Percentiles rank a stretch among this genome's conserved stretches.
Evolutionary conservation across 495 filamentous ascomycete genomes (phyloP).

Genomic region (Pseudevernia furfuracea): DNA sequence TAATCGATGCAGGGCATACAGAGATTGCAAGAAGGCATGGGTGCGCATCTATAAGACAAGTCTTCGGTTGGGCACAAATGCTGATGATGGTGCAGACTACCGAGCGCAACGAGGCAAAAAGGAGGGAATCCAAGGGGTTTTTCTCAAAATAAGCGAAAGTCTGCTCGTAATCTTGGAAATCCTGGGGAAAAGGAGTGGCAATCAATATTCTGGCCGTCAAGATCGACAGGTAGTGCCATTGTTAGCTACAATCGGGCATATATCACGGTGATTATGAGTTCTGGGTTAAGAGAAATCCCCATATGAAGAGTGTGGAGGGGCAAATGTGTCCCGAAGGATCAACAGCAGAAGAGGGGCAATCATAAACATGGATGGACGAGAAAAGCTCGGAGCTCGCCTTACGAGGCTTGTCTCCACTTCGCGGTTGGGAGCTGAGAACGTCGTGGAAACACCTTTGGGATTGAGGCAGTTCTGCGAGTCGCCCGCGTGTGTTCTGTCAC

Average conservation of each 20-base stretch:
- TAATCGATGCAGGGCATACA: conserved; percentile 60
- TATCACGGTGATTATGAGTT: conserved; percentile 1
- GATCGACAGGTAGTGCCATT: conserved; percentile 7
- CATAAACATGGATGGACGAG: not conserved
- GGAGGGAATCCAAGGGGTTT: conserved; percentile 22
- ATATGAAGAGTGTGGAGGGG: not conserved
- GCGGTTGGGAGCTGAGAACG: not conserved
- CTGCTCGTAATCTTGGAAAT: not conserved
- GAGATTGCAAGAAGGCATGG: conserved; percentile 92
- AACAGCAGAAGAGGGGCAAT: not conserved
- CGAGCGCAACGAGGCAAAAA: conserved; percentile 45
- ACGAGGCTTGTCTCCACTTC: not conserved
- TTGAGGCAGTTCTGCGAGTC: not conserved
- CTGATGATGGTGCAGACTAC: conserved; percentile 35
- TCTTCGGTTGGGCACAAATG: conserved; percentile 1
- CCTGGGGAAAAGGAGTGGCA: not conserved
- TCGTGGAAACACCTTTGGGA: not conserved
- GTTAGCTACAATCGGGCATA: conserved; percentile 11
- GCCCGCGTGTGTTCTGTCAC: not conserved
- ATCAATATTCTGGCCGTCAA: not conserved
- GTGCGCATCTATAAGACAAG: conserved; percentile 36
- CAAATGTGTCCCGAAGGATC: not conserved
- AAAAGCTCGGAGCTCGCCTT: not conserved
- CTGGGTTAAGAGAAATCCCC: not conserved
- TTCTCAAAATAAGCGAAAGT: conserved; percentile 6